A percentile compares a stretch with the other conserved stretches of the same genome.
Conservation (phyloP, 2,329 filamentous ascomycete species). For the Colletotrichum echinochloae region DNA sequence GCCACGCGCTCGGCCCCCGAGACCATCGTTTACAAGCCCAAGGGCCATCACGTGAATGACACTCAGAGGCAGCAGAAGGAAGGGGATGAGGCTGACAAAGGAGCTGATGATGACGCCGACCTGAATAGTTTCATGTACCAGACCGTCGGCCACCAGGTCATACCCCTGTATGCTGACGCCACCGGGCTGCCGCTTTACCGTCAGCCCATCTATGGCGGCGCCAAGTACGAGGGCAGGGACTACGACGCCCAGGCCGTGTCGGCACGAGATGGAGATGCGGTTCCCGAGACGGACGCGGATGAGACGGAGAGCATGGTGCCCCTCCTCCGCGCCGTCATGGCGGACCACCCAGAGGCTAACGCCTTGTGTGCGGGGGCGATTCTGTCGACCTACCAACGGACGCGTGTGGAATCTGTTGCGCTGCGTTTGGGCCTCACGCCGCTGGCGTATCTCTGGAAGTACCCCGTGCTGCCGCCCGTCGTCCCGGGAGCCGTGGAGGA, state of each 20-base stretch:
- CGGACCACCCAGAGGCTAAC: slow-evolving; percentile 81
- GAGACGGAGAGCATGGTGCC: slow-evolving; percentile 90
- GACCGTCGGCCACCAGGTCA: slow-evolving; percentile 89
- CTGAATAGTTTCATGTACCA: slow-evolving; percentile 99
- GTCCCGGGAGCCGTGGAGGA: slow-evolving; percentile 51
- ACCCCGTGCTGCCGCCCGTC: slow-evolving; percentile 74
- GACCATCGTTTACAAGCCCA: slow-evolving; percentile 29
- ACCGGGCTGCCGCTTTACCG: slow-evolving; percentile 88
- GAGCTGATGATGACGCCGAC: slow-evolving; percentile 57
- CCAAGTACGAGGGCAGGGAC: slow-evolving; percentile 77
- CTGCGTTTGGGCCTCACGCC: slow-evolving; percentile 84
- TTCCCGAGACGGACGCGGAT: slow-evolving; percentile 61
- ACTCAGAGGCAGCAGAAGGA: neutral
- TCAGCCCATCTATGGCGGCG: slow-evolving; percentile 77
- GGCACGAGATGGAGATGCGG: slow-evolving; percentile 39
- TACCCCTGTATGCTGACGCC: slow-evolving; percentile 85
- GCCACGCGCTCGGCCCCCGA: slow-evolving; percentile 26
- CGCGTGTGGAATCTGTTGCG: slow-evolving; percentile 92
- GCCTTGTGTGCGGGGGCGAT: slow-evolving; percentile 93
- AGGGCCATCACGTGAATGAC: slow-evolving; percentile 7
- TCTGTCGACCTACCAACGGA: slow-evolving; percentile 94
- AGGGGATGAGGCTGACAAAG: slow-evolving; percentile 11
- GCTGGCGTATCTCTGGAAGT: slow-evolving; percentile 93
- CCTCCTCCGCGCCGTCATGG: slow-evolving; percentile 75
- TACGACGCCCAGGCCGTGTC: slow-evolving; percentile 62